Evolutionary conservation across 208 protist genomes (phyloP).

Genomic region (Strigomonas culicis): DNA sequence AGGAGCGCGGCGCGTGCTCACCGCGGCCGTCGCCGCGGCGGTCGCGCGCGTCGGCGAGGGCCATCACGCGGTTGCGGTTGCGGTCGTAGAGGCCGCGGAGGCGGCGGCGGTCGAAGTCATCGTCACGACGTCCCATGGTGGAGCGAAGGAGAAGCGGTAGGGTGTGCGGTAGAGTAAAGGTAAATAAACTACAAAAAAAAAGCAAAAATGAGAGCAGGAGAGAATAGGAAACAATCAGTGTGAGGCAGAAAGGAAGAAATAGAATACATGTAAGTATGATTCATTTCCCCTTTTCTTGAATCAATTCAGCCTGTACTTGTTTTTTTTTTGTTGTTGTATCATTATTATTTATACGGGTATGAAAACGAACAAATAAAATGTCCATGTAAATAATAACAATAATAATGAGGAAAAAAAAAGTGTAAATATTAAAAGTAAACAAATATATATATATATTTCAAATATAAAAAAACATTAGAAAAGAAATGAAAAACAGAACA

Average conservation of each 20-base stretch:
- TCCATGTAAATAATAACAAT: background rate
- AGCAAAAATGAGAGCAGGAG: background rate
- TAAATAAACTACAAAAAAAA: background rate
- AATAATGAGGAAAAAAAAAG: background rate
- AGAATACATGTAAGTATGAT: background rate
- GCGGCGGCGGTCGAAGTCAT: slow-evolving; percentile 74
- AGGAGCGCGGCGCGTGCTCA: slow-evolving; percentile 63
- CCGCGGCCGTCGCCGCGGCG: slow-evolving; percentile 35
- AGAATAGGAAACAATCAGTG: slow-evolving; percentile 7
- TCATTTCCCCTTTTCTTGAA: background rate
- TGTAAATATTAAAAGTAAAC: background rate
- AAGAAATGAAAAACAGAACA: slow-evolving; percentile 12
- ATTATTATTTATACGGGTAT: background rate
- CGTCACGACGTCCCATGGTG: slow-evolving; percentile 38
- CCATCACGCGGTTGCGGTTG: slow-evolving; percentile 65
- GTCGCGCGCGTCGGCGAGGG: slow-evolving; percentile 72
- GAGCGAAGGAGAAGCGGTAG: background rate
- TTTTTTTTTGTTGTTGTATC: slow-evolving; percentile 9
- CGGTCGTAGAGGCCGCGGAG: slow-evolving; percentile 79
- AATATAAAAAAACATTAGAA: background rate
- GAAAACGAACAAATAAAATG: background rate
- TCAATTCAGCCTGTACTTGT: background rate
- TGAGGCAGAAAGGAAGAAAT: slow-evolving; percentile 6
- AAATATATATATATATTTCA: background rate
- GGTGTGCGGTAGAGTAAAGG: no score